A percentile compares a stretch with the other conserved stretches of the same genome.
Conservation (phyloP, 495 filamentous ascomycete species). For the Aspergillus nidulans region DNA sequence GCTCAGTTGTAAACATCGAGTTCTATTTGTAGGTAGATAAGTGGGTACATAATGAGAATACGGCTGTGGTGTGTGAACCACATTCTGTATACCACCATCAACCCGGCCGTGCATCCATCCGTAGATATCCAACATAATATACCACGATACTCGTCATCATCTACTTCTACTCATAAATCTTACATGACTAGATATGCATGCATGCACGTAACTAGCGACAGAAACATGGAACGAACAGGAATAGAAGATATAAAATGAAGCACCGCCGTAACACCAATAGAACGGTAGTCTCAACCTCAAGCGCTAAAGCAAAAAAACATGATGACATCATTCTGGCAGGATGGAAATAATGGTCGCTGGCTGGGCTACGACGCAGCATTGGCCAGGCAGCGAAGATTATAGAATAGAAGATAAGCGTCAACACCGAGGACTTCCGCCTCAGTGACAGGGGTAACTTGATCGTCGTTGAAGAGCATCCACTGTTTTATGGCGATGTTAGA, state of each 20-base stretch:
- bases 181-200: neutral
- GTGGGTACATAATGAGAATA: too few relatives aligned
- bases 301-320: neutral
- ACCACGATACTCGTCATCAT: neutral
- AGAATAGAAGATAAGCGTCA: conserved; percentile 85
- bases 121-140: too few relatives aligned
- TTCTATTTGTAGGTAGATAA: too few relatives aligned
- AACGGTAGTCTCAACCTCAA: neutral
- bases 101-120: too few relatives aligned
- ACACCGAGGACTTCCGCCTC: conserved; percentile 76
- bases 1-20: too few relatives aligned
- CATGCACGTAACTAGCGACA: neutral
- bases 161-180: neutral
- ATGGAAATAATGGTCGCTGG: neutral
- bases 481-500: conserved; percentile 23
- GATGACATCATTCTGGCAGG: neutral
- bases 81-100: too few relatives aligned
- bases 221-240: neutral
- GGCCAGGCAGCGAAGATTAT: conserved; percentile 61
- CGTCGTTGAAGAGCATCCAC: conserved; percentile 93
- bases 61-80: too few relatives aligned
- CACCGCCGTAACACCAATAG: neutral
- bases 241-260: neutral
- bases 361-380: conserved; percentile 9
- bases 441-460: conserved; percentile 72